Conservation (phyloP, 2,329 filamentous ascomycete species). For the Fusarium compactum region DNA sequence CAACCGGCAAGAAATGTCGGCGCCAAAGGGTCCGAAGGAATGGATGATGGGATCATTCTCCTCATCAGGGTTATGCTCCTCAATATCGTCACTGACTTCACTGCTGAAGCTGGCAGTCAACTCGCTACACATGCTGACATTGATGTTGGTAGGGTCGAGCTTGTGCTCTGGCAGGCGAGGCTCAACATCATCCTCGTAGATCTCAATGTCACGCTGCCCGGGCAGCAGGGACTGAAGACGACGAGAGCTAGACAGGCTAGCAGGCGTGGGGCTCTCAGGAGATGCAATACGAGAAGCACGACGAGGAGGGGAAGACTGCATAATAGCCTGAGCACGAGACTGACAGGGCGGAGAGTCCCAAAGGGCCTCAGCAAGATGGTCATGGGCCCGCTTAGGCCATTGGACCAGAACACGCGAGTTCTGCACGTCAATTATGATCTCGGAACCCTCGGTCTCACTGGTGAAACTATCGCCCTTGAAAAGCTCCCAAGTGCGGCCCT, state of each 20-base stretch:
- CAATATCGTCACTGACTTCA: slow-evolving; percentile 61
- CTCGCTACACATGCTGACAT: slow-evolving; percentile 64
- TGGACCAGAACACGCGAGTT: slow-evolving; percentile 89
- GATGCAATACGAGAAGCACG: slow-evolving; percentile 72
- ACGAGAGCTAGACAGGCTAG: slow-evolving; percentile 57
- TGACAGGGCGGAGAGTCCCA: slow-evolving; percentile 73
- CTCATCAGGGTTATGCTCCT: slow-evolving; percentile 85
- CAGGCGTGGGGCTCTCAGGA: slow-evolving; percentile 76
- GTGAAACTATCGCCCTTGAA: slow-evolving; percentile 89
- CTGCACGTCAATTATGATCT: slow-evolving; percentile 96
- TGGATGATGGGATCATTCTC: slow-evolving; percentile 95
- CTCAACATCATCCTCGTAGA: slow-evolving; percentile 83
- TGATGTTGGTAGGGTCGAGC: slow-evolving; percentile 44
- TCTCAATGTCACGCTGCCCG: slow-evolving; percentile 65
- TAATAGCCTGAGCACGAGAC: slow-evolving; percentile 51
- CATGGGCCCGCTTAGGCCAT: slow-evolving; percentile 77
- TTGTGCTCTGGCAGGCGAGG: slow-evolving; percentile 56
- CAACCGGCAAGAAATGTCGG: slow-evolving; percentile 84
- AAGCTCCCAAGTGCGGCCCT: slow-evolving; percentile 87
- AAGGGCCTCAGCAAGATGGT: slow-evolving; percentile 72
- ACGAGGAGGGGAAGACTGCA: slow-evolving; percentile 73
- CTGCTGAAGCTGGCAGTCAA: slow-evolving; percentile 67
- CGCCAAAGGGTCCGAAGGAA: slow-evolving; percentile 91
- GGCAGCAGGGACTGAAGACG: slow-evolving; percentile 60
- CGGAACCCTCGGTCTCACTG: slow-evolving; percentile 86